Evolutionary conservation across 2,329 filamentous ascomycete genomes (phyloP).

Genomic region (Hirsutella thompsonii): DNA sequence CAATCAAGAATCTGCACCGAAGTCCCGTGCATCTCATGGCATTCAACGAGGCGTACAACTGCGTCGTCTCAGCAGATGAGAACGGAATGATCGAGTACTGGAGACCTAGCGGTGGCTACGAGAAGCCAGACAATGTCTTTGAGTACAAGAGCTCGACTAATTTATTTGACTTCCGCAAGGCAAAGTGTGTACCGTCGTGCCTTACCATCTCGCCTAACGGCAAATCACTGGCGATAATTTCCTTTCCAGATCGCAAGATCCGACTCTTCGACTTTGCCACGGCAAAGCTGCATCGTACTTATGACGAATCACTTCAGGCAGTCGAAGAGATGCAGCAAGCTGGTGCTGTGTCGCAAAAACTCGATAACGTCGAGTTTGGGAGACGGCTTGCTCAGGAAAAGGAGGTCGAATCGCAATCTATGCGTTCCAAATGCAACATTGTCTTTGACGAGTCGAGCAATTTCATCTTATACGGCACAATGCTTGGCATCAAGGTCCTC

Average conservation of each 20-base stretch:
- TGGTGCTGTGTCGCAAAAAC: slow-evolving; percentile 65
- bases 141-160: slow-evolving; percentile 88
- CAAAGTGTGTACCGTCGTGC: slow-evolving; percentile 71
- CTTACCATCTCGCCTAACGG: slow-evolving; percentile 79
- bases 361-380: slow-evolving; percentile 88
- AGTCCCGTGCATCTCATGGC: slow-evolving; percentile 72
- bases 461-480: slow-evolving; percentile 88
- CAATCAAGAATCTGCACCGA: slow-evolving; percentile 66
- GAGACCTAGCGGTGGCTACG: slow-evolving; percentile 66
- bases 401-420: slow-evolving; percentile 60
- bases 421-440: slow-evolving; percentile 66
- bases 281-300: slow-evolving; percentile 79
- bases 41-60: slow-evolving; percentile 82
- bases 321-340: slow-evolving; percentile 93
- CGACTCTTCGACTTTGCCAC: slow-evolving; percentile 86
- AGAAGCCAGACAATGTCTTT: slow-evolving; percentile 87
- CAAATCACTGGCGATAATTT: slow-evolving; percentile 76
- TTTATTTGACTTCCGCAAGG: slow-evolving; percentile 94
- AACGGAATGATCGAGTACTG: slow-evolving; percentile 96
- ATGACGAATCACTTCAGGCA: slow-evolving; percentile 85
- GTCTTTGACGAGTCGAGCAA: slow-evolving; percentile 93
- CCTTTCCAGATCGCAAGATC: slow-evolving; percentile 86
- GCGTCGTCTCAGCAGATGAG: slow-evolving; percentile 80
- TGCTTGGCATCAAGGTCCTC: slow-evolving; percentile 85
- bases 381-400: slow-evolving; percentile 75